Evolutionary conservation across 768 basidiomycete species (phyloP), one percentile per base, ranked within the genome.

Genomic region (Piloderma croceum): DNA sequence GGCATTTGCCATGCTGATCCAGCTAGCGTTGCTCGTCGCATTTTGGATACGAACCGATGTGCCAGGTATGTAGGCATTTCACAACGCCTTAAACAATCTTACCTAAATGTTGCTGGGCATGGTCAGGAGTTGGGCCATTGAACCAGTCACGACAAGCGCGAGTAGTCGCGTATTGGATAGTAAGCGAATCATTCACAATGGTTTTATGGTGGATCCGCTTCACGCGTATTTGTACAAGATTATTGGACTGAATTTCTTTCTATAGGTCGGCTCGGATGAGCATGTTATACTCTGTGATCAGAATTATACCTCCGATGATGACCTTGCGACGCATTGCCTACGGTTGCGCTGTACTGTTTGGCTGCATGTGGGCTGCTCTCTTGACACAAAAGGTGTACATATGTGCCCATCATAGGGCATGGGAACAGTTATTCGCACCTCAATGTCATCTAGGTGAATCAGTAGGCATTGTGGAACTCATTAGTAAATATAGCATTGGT

Each of bases 281-380:
- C 20, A 75, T 76, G 33, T 56, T 78, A 5, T 73, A 71, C 56
- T 76, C 74, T 5, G 64, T 78, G 44, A 68, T 76, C 39, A 70
- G 75, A 24, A 64, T 77, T 49, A 69, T 70, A 38, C 68, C 70
- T 2, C 61, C 64, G 34, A 44, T 24, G 5, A 27, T 29, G 3
- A 29, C 9, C 10, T 52, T 61, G 34, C 55, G 58, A 7, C 44
- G 40, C 20, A 44, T 45, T n/a, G 52, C 66, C 1, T 38, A 50
- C 10, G 51, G 52, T 39, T 43, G 71, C n/a, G 64, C 61, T 1
- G 48, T 53, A 17, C 10, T 62, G 2, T 63, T 62, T 52, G 12
- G 58, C 24, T 13, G 56, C 33, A 61, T 62, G 21, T 49, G 52
- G 31, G 34, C 48, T 21, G 47, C 74, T 39, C 62, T 76, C 24